Conservation (phyloP, 441 rosid species). For the Jatropha podagrica region DNA sequence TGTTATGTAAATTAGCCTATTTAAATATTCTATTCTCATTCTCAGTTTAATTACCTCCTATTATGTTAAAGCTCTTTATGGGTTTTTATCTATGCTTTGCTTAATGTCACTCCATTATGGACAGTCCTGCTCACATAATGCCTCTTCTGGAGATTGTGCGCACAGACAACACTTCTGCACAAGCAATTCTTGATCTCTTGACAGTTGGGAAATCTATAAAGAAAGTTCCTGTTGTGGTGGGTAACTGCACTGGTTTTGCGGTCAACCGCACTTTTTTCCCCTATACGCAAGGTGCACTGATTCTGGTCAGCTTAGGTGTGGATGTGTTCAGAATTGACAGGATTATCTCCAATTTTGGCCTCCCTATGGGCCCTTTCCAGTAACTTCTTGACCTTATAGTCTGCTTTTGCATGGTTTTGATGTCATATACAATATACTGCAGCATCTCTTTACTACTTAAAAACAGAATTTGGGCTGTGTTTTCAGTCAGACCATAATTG, state of each 20-base stretch:
- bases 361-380: slow-evolving; percentile 96
- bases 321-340: slow-evolving; percentile 88
- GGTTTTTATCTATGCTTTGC: slow-evolving; percentile 8
- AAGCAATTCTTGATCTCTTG: slow-evolving; percentile 90
- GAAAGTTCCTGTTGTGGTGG: slow-evolving; percentile 95
- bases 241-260: slow-evolving; percentile 94
- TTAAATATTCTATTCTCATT: not conserved
- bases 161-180: slow-evolving; percentile 79
- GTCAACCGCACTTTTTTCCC: slow-evolving; percentile 95
- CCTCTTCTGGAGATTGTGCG: slow-evolving; percentile 95
- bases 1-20: not conserved
- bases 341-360: slow-evolving; percentile 73
- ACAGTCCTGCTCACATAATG: slow-evolving; percentile 97
- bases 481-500: not conserved
- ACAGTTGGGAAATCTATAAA: slow-evolving; percentile 76
- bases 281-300: slow-evolving; percentile 67
- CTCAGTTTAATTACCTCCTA: slow-evolving; percentile 3
- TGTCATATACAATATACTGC: not conserved
- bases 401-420: slow-evolving; percentile 14
- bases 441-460: slow-evolving; percentile 10
- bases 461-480: not conserved
- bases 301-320: slow-evolving; percentile 76
- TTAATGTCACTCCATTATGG: slow-evolving; percentile 25
- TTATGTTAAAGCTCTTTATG: not conserved
- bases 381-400: slow-evolving; percentile 38